Conservation (phyloP, 2,329 filamentous ascomycete species). For the Colletotrichum paranaense region DNA sequence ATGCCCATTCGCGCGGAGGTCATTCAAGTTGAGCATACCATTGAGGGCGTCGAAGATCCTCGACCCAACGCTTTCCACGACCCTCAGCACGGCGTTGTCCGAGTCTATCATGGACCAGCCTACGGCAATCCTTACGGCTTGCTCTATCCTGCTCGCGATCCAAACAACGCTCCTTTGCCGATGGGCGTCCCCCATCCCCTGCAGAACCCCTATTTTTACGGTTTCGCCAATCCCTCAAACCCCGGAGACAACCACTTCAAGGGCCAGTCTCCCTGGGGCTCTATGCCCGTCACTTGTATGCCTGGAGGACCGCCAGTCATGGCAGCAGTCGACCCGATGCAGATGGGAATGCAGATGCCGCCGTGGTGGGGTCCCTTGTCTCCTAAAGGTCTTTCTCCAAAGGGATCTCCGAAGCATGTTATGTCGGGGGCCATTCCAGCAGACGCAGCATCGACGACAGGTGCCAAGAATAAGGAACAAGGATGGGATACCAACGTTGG, state of each 20-base stretch:
- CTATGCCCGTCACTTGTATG: constrained; percentile 8
- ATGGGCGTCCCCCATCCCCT: constrained; percentile 56
- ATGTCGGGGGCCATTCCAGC: constrained; percentile 26
- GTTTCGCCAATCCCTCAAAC: constrained; percentile 45
- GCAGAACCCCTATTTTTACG: constrained; percentile 56
- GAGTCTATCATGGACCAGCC: constrained; percentile 67
- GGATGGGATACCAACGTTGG: constrained; percentile 36
- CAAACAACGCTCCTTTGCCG: constrained; percentile 47
- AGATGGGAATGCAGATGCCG: constrained; percentile 13
- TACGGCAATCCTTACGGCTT: constrained; percentile 63
- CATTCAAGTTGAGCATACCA: constrained; percentile 65
- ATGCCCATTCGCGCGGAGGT: constrained; percentile 60
- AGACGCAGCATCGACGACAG: constrained; percentile 9
- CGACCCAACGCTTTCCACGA: constrained; percentile 71
- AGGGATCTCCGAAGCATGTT: constrained; percentile 11
- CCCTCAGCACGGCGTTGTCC: constrained; percentile 60
- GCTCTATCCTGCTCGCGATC: constrained; percentile 57
- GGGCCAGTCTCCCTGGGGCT: constrained; percentile 31
- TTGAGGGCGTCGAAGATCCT: constrained; percentile 64
- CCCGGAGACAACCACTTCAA: constrained; percentile 25
- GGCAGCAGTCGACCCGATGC: constrained; percentile 17
- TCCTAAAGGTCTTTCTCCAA: constrained; percentile 4
- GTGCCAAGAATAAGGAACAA: constrained; percentile 33
- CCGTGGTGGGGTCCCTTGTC: constrained; percentile 13
- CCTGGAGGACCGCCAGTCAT: constrained; percentile 23